phyloP scores from a whole-genome alignment of 2,329 filamentous ascomycete genomes.

The Sphaerulina vaccinii region DNA sequence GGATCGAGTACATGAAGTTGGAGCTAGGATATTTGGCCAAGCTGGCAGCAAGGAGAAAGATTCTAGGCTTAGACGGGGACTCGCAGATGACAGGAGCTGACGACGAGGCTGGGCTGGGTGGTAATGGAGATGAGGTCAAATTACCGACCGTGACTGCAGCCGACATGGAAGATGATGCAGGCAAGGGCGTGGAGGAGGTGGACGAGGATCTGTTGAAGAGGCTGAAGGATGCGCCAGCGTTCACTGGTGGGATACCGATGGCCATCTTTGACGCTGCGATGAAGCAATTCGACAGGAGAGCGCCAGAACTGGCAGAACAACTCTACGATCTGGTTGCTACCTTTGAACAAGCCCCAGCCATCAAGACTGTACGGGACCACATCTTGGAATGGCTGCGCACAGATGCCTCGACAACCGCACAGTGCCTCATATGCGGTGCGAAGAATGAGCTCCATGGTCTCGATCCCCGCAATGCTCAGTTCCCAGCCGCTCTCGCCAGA shows the following conservation, averaged over 20 bases:
- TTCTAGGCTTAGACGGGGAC: slow-evolving; percentile 60
- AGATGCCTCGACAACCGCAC: slow-evolving; percentile 54
- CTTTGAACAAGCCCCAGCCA: slow-evolving; percentile 66
- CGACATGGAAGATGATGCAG: slow-evolving; percentile 51
- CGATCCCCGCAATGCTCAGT: slow-evolving; percentile 62
- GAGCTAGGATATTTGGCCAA: slow-evolving; percentile 91
- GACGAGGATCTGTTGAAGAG: slow-evolving; percentile 60
- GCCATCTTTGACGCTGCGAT: slow-evolving; percentile 86
- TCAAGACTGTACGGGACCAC: slow-evolving; percentile 68
- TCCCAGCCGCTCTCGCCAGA: slow-evolving; percentile 68
- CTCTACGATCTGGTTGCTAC: slow-evolving; percentile 79
- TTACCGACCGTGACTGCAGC: slow-evolving; percentile 61
- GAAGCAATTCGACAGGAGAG: slow-evolving; percentile 70
- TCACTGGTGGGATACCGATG: slow-evolving; percentile 89
- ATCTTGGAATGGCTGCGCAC: slow-evolving; percentile 62
- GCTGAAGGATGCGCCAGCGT: slow-evolving; percentile 69
- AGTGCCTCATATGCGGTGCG: slow-evolving; percentile 66
- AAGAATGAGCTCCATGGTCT: slow-evolving; percentile 68
- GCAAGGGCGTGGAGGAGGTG: slow-evolving; percentile 50
- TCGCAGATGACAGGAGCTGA: slow-evolving; percentile 46
- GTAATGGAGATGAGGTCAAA: slow-evolving; percentile 57
- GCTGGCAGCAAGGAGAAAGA: slow-evolving; percentile 70
- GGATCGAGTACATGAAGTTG: slow-evolving; percentile 85
- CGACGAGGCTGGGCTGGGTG: slow-evolving; percentile 39
- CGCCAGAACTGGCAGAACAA: slow-evolving; percentile 61